phyloP scores from a whole-genome alignment of 1,284 basidiomycete species.

The Omphalotus olearius region DNA sequence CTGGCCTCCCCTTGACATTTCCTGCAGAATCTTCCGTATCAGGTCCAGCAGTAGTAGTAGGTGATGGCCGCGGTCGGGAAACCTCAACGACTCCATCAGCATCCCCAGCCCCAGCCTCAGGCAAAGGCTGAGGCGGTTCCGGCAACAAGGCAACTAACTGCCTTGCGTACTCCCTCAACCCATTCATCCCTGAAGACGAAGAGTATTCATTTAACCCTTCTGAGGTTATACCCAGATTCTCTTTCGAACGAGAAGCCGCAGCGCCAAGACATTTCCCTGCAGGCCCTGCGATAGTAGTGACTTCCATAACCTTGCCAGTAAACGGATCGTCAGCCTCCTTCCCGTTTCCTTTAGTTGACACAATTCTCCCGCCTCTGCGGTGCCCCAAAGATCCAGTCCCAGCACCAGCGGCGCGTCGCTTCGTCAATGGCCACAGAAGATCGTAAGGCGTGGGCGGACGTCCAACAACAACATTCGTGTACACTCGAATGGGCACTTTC shows the following conservation, averaged over 20 bases:
- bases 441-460: constrained; percentile 56
- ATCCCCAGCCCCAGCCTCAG: not conserved
- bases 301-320: constrained; percentile 11
- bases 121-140: not conserved
- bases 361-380: constrained; percentile 7
- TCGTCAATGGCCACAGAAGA: constrained; percentile 62
- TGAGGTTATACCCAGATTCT: not conserved
- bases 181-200: constrained; percentile 14
- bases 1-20: no score
- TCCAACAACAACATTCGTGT: constrained; percentile 75
- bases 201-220: constrained; percentile 10
- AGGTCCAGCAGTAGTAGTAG: not conserved
- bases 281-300: not conserved
- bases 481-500: constrained; percentile 85
- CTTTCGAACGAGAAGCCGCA: not conserved
- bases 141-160: constrained; percentile 20
- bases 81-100: no score
- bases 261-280: constrained; percentile 5
- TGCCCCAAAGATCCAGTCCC: not conserved
- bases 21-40: not conserved
- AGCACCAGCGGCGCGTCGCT: constrained; percentile 21
- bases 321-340: not conserved
- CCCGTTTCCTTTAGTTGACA: not conserved
- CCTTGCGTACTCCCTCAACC: constrained; percentile 31
- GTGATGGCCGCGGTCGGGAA: not conserved